These are phyloP conservation scores for Cutaneotrichosporon arboriforme DNA, from an alignment of 1,284 basidiomycete species.

Conservation along the genomic window DNA sequence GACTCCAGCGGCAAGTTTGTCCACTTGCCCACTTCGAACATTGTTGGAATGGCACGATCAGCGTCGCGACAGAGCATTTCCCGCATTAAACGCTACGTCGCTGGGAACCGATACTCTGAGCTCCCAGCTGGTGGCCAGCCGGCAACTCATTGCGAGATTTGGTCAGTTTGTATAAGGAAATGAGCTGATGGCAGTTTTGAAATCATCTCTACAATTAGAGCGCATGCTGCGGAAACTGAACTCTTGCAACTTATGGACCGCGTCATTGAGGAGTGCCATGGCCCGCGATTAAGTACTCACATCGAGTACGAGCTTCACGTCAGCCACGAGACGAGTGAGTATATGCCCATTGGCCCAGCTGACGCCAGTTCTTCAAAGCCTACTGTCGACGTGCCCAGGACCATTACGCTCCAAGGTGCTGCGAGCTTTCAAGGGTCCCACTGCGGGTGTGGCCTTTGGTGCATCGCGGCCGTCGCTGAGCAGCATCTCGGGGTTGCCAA, in stretches of 20 bases:
- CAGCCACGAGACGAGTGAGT: constrained; percentile 39
- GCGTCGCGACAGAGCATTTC: constrained; percentile 67
- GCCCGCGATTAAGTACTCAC: constrained; percentile 25
- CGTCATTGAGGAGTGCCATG: constrained; percentile 44
- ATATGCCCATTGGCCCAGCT: not conserved
- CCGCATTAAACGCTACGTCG: constrained; percentile 85
- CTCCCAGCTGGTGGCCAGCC: constrained; percentile 44
- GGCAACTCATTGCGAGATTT: constrained; percentile 34
- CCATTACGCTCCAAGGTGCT: constrained; percentile 28
- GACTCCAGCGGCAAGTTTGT: constrained; percentile 78
- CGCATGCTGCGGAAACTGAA: constrained; percentile 46
- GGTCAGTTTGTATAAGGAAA: constrained; percentile 18
- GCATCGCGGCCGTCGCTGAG: constrained; percentile 26
- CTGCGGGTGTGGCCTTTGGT: constrained; percentile 17
- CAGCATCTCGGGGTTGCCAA: constrained; percentile 29
- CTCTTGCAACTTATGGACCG: constrained; percentile 46
- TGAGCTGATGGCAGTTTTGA: constrained; percentile 37
- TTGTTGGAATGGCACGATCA: constrained; percentile 77
- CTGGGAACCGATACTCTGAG: constrained; percentile 60
- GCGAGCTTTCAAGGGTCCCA: constrained; percentile 35
- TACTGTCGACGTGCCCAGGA: constrained; percentile 36
- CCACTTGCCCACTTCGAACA: constrained; percentile 67
- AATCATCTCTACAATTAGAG: constrained; percentile 45
- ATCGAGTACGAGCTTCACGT: constrained; percentile 47
- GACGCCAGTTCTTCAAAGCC: constrained; percentile 32